Percentiles rank a stretch among this genome's conserved stretches.
These are phyloP conservation scores for Cerrena zonata DNA, from an alignment of 1,284 basidiomycete species.

Conservation along the genomic window DNA sequence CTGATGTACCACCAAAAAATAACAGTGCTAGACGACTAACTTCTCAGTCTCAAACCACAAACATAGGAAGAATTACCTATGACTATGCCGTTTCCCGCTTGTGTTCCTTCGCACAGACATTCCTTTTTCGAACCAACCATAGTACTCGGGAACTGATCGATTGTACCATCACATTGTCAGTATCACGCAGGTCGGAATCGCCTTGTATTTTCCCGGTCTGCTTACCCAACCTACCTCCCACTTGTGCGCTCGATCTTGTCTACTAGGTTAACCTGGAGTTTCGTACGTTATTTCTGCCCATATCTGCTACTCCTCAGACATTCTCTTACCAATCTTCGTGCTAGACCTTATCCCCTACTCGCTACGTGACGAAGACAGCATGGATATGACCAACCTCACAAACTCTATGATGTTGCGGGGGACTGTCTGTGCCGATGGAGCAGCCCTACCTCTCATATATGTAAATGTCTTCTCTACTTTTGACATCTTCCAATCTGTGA, in stretches of 20 bases:
- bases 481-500: background rate
- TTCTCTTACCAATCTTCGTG: no score
- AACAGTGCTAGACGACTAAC: no score
- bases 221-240: slow-evolving; percentile 15
- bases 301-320: no score
- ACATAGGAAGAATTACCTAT: no score
- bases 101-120: background rate
- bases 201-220: slow-evolving; percentile 13
- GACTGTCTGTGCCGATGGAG: slow-evolving; percentile 41
- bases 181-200: no score
- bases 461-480: slow-evolving; percentile 37
- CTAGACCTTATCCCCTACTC: no score
- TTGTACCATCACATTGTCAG: background rate
- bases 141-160: background rate
- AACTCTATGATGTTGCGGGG: slow-evolving; percentile 35
- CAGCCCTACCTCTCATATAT: slow-evolving; percentile 47
- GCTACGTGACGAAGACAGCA: slow-evolving; percentile 31
- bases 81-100: no score
- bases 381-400: slow-evolving; percentile 30
- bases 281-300: no score
- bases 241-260: no score
- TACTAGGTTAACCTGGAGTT: no score
- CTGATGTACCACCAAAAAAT: no score
- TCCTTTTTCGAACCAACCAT: background rate
- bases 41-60: no score